These are phyloP conservation scores for Lachnellula occidentalis DNA, from an alignment of 2,329 filamentous ascomycete genomes.

Conservation along the genomic window DNA sequence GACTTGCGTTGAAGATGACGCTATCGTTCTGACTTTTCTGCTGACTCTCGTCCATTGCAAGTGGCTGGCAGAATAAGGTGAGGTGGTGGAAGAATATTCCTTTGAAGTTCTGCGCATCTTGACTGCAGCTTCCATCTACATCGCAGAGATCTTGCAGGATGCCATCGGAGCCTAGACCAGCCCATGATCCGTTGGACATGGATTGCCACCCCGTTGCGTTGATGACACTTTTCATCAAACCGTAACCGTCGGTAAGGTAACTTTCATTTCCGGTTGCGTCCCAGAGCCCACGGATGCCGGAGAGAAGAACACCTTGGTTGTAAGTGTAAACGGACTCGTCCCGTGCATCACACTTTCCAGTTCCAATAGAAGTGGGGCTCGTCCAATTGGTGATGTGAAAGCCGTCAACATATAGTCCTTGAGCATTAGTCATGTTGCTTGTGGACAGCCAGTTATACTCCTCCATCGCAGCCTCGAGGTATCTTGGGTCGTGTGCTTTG, in stretches of 20 bases:
- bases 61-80: conserved; percentile 65
- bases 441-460: conserved; percentile 75
- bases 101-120: conserved; percentile 88
- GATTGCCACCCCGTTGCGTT: conserved; percentile 71
- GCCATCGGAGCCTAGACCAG: conserved; percentile 70
- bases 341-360: conserved; percentile 64
- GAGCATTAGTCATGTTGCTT: conserved; percentile 75
- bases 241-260: conserved; percentile 75
- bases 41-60: conserved; percentile 35
- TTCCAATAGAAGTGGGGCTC: conserved; percentile 52
- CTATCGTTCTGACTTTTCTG: conserved; percentile 8
- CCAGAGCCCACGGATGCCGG: conserved; percentile 75
- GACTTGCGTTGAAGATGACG: conserved; percentile 14
- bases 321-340: conserved; percentile 93
- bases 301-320: conserved; percentile 88
- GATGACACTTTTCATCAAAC: conserved; percentile 69
- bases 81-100: conserved; percentile 93
- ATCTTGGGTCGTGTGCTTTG: conserved; percentile 47
- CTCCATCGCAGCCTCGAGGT: conserved; percentile 69
- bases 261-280: conserved; percentile 64
- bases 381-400: conserved; percentile 73
- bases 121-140: conserved; percentile 66
- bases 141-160: conserved; percentile 85
- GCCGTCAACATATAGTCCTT: conserved; percentile 77
- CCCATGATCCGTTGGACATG: conserved; percentile 45